Conservation (phyloP, 1,284 basidiomycete species). For the Ganoderma meredithae region DNA sequence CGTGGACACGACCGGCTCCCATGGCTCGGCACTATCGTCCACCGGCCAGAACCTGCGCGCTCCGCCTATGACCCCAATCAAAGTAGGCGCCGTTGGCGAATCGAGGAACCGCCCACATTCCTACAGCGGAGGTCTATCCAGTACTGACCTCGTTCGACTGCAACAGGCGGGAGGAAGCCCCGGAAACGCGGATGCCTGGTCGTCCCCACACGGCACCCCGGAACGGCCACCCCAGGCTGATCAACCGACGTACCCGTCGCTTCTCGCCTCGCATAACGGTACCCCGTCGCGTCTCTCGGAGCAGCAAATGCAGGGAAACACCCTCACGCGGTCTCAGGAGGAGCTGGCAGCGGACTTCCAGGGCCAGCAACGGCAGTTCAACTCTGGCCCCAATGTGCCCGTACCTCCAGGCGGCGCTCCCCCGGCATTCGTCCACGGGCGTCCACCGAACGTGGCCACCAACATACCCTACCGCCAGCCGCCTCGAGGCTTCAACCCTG, state of each 20-base stretch:
- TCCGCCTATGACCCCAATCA: conserved; percentile 56
- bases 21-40: conserved; percentile 60
- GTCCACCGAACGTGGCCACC: conserved; percentile 54
- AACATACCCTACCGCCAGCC: conserved; percentile 63
- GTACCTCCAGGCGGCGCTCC: conserved; percentile 27
- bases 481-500: conserved; percentile 60
- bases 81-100: conserved; percentile 58
- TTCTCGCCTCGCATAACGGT: conserved; percentile 51
- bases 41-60: conserved; percentile 63
- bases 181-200: conserved; percentile 40
- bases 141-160: conserved; percentile 73
- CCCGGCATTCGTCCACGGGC: conserved; percentile 54
- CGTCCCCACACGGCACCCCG: conserved; percentile 41
- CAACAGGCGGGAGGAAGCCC: conserved; percentile 67
- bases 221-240: conserved; percentile 50
- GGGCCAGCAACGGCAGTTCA: conserved; percentile 62
- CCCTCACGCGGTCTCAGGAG: conserved; percentile 49
- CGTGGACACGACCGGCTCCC: conserved; percentile 69
- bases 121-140: conserved; percentile 77
- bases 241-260: conserved; percentile 76
- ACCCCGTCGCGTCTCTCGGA: conserved; percentile 51
- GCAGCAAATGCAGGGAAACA: conserved; percentile 39
- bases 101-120: conserved; percentile 79
- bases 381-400: conserved; percentile 39
- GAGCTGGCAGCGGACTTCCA: conserved; percentile 67